phyloP scores from a whole-genome alignment of 257 asterid species.

The Parsonsia alboflavescens region DNA sequence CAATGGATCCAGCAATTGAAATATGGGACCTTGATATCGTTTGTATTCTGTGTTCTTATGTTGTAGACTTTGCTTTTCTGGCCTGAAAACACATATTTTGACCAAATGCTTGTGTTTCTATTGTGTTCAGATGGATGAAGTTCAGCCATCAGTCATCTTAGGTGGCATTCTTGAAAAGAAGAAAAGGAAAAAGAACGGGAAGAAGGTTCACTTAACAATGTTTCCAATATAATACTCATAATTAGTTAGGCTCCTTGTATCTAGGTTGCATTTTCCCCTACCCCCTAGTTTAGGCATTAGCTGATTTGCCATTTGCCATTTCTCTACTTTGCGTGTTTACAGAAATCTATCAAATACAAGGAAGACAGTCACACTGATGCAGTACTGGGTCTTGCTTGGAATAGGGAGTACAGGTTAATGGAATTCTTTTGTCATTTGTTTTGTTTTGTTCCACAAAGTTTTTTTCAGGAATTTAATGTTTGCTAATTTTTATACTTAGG shows the following conservation, averaged over 20 bases:
- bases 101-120: not conserved
- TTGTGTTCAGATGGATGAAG: slow-evolving; percentile 71
- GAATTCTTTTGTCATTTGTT: slow-evolving; percentile 6
- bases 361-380: slow-evolving; percentile 83
- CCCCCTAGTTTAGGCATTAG: not conserved
- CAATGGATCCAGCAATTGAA: slow-evolving; percentile 88
- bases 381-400: slow-evolving; percentile 96
- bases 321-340: slow-evolving; percentile 4
- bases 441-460: not conserved
- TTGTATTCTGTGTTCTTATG: slow-evolving; percentile 22
- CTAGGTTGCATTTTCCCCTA: no score
- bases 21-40: slow-evolving; percentile 97
- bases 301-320: not conserved
- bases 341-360: slow-evolving; percentile 72
- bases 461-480: no score
- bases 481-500: no score
- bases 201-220: slow-evolving; percentile 53
- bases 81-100: not conserved
- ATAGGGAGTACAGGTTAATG: slow-evolving; percentile 70
- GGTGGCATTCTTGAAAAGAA: slow-evolving; percentile 76
- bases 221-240: not conserved
- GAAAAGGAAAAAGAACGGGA: slow-evolving; percentile 55
- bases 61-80: not conserved
- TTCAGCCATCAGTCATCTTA: slow-evolving; percentile 67
- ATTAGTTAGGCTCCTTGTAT: no score